Percentiles rank a stretch among this genome's conserved stretches.
These are phyloP conservation scores for Botrytis pseudocinerea DNA, from an alignment of 2,329 filamentous ascomycete species.

Conservation along the genomic window DNA sequence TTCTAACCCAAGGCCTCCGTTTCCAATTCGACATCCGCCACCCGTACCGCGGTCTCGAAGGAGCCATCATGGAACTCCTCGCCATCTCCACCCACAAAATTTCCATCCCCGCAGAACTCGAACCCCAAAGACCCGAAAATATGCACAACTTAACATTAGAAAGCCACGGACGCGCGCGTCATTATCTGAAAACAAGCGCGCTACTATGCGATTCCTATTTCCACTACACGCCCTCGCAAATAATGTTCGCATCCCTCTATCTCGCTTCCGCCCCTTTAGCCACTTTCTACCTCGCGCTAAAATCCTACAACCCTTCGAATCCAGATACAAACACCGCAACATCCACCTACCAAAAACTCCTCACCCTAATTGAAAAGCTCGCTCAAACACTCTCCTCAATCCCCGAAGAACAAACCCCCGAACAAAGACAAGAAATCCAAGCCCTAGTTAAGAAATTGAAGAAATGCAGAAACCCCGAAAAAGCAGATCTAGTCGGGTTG, in stretches of 20 bases:
- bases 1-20: conserved; percentile 86
- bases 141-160: conserved; percentile 50
- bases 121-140: conserved; percentile 27
- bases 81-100: conserved; percentile 17
- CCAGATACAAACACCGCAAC: conserved; percentile 8
- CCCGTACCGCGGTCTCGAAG: conserved; percentile 84
- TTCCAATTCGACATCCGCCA: conserved; percentile 94
- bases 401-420: conserved; percentile 29
- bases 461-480: conserved; percentile 72
- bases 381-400: conserved; percentile 11
- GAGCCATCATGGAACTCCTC: conserved; percentile 76
- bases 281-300: conserved; percentile 38
- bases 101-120: conserved; percentile 14
- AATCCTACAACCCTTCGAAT: conserved; percentile 31
- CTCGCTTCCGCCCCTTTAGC: conserved; percentile 68
- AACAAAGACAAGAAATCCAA: conserved; percentile 52
- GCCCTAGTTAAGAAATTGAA: conserved; percentile 68
- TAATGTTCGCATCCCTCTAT: conserved; percentile 80
- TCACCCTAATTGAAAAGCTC: background rate
- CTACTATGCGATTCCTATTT: conserved; percentile 95
- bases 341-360: conserved; percentile 9
- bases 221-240: conserved; percentile 90
- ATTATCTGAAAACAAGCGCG: conserved; percentile 75
- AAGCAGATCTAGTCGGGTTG: conserved; percentile 68
- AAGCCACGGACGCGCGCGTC: conserved; percentile 72